Conservation (phyloP, 345 rosid genomes). For the Lepidium africanum region DNA sequence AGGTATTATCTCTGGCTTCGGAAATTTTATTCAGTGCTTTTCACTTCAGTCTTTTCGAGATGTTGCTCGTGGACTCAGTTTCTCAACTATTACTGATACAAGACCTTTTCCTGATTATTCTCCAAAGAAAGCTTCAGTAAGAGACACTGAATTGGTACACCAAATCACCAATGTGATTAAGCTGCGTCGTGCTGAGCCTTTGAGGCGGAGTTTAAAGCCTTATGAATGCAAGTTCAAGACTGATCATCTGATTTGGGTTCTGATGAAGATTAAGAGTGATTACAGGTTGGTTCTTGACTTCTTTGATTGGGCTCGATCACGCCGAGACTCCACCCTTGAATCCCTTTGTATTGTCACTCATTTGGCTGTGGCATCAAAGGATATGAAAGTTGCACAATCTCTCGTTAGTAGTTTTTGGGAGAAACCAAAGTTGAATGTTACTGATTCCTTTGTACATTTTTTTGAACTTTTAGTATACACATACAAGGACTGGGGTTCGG, state of each 20-base stretch:
- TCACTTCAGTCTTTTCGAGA: constrained; percentile 13
- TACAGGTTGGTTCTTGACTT: constrained; percentile 69
- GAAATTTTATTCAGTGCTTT: constrained; percentile 27
- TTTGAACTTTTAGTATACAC: constrained; percentile 63
- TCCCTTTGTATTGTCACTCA: constrained; percentile 72
- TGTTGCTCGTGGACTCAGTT: constrained; percentile 23
- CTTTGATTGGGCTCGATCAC: constrained; percentile 71
- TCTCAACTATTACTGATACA: constrained; percentile 25
- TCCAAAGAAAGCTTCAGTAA: constrained; percentile 65
- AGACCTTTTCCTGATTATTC: constrained; percentile 92
- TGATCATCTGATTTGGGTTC: constrained; percentile 86
- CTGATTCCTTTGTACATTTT: constrained; percentile 43
- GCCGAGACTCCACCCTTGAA: constrained; percentile 63
- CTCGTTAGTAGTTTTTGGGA: constrained; percentile 61
- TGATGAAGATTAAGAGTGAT: constrained; percentile 69
- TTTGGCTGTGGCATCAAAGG: constrained; percentile 63
- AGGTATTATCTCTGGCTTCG: constrained; percentile 27
- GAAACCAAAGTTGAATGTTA: constrained; percentile 45
- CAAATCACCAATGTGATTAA: constrained; percentile 66
- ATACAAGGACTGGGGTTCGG: constrained; percentile 87
- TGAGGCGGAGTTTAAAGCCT: constrained; percentile 51
- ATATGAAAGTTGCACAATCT: constrained; percentile 43
- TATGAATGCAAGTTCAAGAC: constrained; percentile 64
- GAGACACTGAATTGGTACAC: constrained; percentile 63
- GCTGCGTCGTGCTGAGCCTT: constrained; percentile 58